Base-by-base conservation (phyloP, 768 basidiomycete genomes). In the Lactarius trivialis region DNA sequence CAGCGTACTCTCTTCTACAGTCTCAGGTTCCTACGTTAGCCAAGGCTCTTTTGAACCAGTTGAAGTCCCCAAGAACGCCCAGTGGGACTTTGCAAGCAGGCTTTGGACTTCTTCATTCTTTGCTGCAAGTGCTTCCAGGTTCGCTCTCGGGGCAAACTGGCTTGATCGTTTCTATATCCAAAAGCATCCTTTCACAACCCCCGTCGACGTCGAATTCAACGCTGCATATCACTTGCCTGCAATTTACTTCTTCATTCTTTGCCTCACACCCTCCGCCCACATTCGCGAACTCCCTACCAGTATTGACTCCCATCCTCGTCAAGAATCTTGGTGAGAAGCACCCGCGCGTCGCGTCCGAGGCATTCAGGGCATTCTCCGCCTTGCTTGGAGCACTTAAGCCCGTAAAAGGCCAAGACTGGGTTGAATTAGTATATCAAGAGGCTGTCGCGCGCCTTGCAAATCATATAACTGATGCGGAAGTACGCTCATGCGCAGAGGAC, bases 381-480 rank as follows among this genome's bases (percentile, higher is more conserved):
- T 76, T 99, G 7, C 79, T 97, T 33, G 85, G 82, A 65, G 81
- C 89, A 2, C 75, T 89, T 41, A 85, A 88, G 53, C 92, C 92
- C 1, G 73, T 89, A 52, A 84, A 83, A 65, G 70, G 77, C 59
- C 75, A 73, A 7, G 82, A 84, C 17, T 93, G 91, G 91, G 73
- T 83, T 5, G 83, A 90, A 58, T 69, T 76, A 11, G 78, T 97
- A 4, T 97, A 95, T 72, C 76, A 82, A 8, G 86, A 92, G 65
- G 86, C 91, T 11, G 76, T 89, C 4, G 72, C 76, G 24, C 80
- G 92, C 56, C 75, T 99, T 39, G 81, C 77, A 55, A 87, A 82
- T 51, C 85, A 89, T 63, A 90, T 95, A 67, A 95, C 95, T 1
- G 96, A 98, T 71, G 85, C 89, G 4, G 95, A 97, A 65, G 92